Evolutionary conservation across 306 rosid species (phyloP).

Genomic region (Lathyrus aphaca): DNA sequence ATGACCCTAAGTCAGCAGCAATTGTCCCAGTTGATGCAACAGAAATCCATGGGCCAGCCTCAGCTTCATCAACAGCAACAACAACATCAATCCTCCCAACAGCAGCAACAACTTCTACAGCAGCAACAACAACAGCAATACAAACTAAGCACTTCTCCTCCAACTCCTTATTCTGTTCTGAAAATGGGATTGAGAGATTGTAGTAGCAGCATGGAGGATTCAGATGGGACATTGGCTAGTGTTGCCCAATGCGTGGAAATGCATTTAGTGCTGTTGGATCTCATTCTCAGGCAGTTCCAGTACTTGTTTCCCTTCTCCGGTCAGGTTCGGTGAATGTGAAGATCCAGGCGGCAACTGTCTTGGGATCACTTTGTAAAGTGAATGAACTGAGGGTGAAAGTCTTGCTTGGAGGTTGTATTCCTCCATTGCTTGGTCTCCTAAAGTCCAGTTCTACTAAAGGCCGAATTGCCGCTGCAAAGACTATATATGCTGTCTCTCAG

Average conservation of each 20-base stretch:
- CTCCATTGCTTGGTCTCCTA: slow-evolving; percentile 94
- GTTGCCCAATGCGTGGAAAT: slow-evolving; percentile 98
- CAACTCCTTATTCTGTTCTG: too few relatives aligned
- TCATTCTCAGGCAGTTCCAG: slow-evolving; percentile 99
- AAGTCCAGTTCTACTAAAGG: slow-evolving; percentile 90
- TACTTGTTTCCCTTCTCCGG: slow-evolving; percentile 98
- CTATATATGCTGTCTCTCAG: slow-evolving; percentile 96
- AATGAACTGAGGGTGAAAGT: slow-evolving; percentile 96
- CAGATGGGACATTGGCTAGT: slow-evolving; percentile 97
- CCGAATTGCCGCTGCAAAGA: slow-evolving; percentile 93
- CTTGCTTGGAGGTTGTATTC: slow-evolving; percentile 98
- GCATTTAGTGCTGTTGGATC: slow-evolving; percentile 99
- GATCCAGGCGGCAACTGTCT: slow-evolving; percentile 94
- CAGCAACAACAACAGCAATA: too few relatives aligned
- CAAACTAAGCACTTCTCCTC: too few relatives aligned
- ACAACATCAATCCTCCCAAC: too few relatives aligned
- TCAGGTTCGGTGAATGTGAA: slow-evolving; percentile 89
- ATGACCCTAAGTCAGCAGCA: too few relatives aligned
- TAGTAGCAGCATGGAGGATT: slow-evolving; percentile 92
- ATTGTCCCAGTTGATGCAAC: too few relatives aligned
- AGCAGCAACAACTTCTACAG: too few relatives aligned
- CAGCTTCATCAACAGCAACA: too few relatives aligned
- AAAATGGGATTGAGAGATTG: too few relatives aligned
- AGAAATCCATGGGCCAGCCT: too few relatives aligned
- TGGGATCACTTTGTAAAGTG: slow-evolving; percentile 94